phyloP scores from a whole-genome alignment of 2,329 filamentous ascomycete genomes.

The Harringtonia aguacate region DNA sequence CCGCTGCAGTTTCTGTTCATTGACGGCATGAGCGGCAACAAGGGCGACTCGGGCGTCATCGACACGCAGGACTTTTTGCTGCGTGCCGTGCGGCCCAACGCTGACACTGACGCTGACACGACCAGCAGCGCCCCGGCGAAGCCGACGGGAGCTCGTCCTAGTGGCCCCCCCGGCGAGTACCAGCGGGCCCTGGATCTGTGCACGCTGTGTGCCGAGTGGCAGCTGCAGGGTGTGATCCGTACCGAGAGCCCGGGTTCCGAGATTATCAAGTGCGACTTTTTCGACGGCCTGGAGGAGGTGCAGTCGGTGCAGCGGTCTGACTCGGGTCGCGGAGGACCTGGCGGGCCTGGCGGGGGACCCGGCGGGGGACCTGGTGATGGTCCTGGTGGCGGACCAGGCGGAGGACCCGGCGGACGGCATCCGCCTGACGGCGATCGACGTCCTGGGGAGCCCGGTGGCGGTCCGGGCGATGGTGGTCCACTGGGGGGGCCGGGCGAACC shows the following conservation, averaged over 20 bases:
- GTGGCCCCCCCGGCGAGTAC: too few species aligned
- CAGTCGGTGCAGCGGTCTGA: neutral
- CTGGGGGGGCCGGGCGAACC: too few species aligned
- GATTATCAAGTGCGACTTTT: conserved; percentile 2
- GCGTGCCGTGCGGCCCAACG: neutral
- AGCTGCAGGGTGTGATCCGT: neutral
- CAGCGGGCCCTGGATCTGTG: neutral
- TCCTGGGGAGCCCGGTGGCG: too few species aligned
- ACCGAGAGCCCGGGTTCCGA: neutral
- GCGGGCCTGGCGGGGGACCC: too few species aligned
- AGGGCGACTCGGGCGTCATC: conserved; percentile 50
- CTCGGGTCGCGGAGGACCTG: too few species aligned
- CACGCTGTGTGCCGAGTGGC: neutral
- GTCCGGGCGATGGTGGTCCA: too few species aligned
- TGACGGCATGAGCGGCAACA: conserved; percentile 32
- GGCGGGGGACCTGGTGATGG: too few species aligned
- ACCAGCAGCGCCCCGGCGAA: too few species aligned
- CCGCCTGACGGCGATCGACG: too few species aligned
- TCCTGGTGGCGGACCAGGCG: too few species aligned
- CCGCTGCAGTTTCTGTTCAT: conserved; percentile 53
- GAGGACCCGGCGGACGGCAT: too few species aligned
- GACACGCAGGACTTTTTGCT: conserved; percentile 53
- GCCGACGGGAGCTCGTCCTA: neutral
- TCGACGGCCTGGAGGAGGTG: conserved; percentile 1
- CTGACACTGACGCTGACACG: too few species aligned